Evolutionary conservation across 2,329 filamentous ascomycete genomes (phyloP).

Genomic region (Clarireedia paspali): DNA sequence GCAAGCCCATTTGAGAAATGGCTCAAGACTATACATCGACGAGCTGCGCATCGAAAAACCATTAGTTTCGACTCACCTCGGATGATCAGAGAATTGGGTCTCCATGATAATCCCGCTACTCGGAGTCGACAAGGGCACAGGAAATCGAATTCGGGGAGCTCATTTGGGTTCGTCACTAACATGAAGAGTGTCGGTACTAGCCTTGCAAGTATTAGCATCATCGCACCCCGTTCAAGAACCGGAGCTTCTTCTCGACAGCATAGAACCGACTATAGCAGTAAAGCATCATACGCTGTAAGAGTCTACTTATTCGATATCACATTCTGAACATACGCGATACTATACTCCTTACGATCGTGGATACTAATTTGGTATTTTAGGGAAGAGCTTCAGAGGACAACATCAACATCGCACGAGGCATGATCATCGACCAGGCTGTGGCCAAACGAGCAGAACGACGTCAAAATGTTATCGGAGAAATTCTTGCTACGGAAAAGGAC

Average conservation of each 20-base stretch:
- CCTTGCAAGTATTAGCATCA: conserved; percentile 62
- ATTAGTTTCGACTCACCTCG: conserved; percentile 19
- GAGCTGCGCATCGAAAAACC: conserved; percentile 41
- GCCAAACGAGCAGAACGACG: conserved; percentile 66
- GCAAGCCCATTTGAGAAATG: conserved; percentile 58
- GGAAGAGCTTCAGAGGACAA: conserved; percentile 57
- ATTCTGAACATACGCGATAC: not conserved
- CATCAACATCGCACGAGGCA: conserved; percentile 47
- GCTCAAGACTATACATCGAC: conserved; percentile 57
- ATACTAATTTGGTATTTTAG: not conserved
- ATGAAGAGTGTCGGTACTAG: conserved; percentile 78
- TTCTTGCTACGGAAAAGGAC: conserved; percentile 77
- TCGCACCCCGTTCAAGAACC: conserved; percentile 52
- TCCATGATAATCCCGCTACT: conserved; percentile 28
- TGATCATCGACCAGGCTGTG: conserved; percentile 57
- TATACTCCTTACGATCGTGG: not conserved
- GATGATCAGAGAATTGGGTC: not conserved
- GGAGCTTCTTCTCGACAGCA: conserved; percentile 47
- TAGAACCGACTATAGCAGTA: conserved; percentile 54
- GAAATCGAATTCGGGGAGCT: conserved; percentile 63
- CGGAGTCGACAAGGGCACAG: conserved; percentile 34
- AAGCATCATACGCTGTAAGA: conserved; percentile 46
- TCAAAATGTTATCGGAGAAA: conserved; percentile 73
- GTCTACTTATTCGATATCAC: not conserved
- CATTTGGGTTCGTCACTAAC: conserved; percentile 70